These are phyloP conservation scores for Exophiala lecanii-corni DNA, from an alignment of 2,329 filamentous ascomycete genomes.

Conservation along the genomic window DNA sequence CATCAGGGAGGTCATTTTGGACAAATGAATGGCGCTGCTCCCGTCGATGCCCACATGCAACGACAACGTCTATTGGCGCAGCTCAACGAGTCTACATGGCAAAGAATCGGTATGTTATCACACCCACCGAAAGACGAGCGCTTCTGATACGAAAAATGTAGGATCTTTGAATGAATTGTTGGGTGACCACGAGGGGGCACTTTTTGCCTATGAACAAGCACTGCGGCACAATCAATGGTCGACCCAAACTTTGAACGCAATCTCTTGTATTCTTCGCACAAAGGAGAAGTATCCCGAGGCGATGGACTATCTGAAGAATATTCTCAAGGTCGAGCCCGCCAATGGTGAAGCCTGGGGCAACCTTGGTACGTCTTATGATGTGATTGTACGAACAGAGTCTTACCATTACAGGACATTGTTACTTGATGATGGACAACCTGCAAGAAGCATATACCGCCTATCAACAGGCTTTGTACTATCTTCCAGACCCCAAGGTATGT, in stretches of 20 bases:
- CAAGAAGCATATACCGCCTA: constrained; percentile 97
- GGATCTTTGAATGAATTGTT: constrained; percentile 82
- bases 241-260: constrained; percentile 86
- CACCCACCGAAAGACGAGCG: constrained; percentile 8
- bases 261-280: constrained; percentile 83
- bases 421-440: constrained; percentile 96
- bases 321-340: constrained; percentile 79
- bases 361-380: constrained; percentile 58
- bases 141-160: constrained; percentile 42
- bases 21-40: constrained; percentile 42
- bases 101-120: constrained; percentile 78
- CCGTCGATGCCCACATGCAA: constrained; percentile 41
- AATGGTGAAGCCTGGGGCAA: constrained; percentile 98
- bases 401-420: constrained; percentile 72
- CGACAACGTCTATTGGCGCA: constrained; percentile 62
- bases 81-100: constrained; percentile 85
- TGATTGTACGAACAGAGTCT: constrained; percentile 24
- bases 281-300: constrained; percentile 93
- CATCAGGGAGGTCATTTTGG: constrained; percentile 39
- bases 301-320: constrained; percentile 85
- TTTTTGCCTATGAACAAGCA: constrained; percentile 85
- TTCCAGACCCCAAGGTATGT: constrained; percentile 83
- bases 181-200: constrained; percentile 82
- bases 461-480: constrained; percentile 88
- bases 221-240: constrained; percentile 84